Evolutionary conservation across 306 rosid genomes (phyloP), one percentile per base, ranked within the genome.

Genomic region (Vachellia pachyceras): DNA sequence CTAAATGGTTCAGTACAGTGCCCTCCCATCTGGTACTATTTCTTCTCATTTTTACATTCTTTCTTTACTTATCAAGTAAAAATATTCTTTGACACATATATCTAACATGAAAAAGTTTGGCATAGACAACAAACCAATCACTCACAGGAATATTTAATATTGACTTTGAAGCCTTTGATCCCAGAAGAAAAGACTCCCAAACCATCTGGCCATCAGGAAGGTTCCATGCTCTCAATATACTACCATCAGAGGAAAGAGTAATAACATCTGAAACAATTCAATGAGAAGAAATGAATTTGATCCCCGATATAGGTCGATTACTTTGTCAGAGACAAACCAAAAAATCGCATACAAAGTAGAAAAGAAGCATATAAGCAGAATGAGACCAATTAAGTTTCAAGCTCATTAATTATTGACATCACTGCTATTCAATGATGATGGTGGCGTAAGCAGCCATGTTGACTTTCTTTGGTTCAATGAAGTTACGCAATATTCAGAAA

Each of bases 131-230:
- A 69, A 67, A 46, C 11, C 44, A 78, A 76, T 73, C 18, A 85
- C 99, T 91, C 69, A 96, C 99, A 72, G 90, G 91, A 77, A 92
- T 82, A 76, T 76, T 69, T 81, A 93, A 74, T 78, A 93, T 79
- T 45, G 98, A 87, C 77, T 93, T 92, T 35, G 99, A 89, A 29
- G 82, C 67, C 77, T 84, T 84, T 36, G 94, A 83, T 74, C 94
- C 97, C 50, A 79, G 90, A 75, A 96, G 89, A 77, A 63, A 85
- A 77, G 97, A 87, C 85, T 93, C 94, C 99, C 99, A 96, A 74
- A 90, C 98, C 98, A 96, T 90, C 89, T 93, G 98, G 45, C 99
- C 99, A 85, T 96, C 99, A 49, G 98, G 94, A 86, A 93, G 94
- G 90, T 90, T 96, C 99, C 99, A 96, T 58, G 98, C 98, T 87